Evolutionary conservation across 2,329 filamentous ascomycete species (phyloP).

Genomic region (Chrysoporthe cubensis): DNA sequence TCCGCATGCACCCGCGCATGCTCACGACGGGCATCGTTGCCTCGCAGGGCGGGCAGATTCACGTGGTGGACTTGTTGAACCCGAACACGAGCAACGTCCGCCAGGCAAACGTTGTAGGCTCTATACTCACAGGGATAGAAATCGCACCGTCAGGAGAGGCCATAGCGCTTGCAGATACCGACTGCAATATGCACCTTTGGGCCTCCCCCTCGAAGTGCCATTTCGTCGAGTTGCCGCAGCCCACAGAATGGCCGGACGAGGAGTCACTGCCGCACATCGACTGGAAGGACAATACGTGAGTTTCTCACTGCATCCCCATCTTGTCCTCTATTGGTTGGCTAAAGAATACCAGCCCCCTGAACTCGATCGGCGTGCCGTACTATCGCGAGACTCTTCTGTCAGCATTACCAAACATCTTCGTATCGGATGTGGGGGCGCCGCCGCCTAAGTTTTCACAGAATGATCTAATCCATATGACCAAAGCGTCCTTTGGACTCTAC

Average conservation of each 20-base stretch:
- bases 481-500: slow-evolving; percentile 76
- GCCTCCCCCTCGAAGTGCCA: slow-evolving; percentile 83
- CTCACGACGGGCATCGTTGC: slow-evolving; percentile 93
- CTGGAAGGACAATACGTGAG: slow-evolving; percentile 73
- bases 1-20: slow-evolving; percentile 95
- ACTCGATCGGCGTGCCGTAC: slow-evolving; percentile 86
- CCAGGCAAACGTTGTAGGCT: slow-evolving; percentile 73
- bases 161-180: slow-evolving; percentile 77
- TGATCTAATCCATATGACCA: slow-evolving; percentile 69
- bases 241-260: slow-evolving; percentile 76
- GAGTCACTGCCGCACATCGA: slow-evolving; percentile 64
- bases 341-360: slow-evolving; percentile 66
- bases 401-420: slow-evolving; percentile 82
- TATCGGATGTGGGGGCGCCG: slow-evolving; percentile 85
- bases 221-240: slow-evolving; percentile 80
- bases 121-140: slow-evolving; percentile 78
- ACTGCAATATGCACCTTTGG: slow-evolving; percentile 83
- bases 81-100: slow-evolving; percentile 84
- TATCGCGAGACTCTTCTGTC: slow-evolving; percentile 89
- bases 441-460: slow-evolving; percentile 74
- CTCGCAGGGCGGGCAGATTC: slow-evolving; percentile 89
- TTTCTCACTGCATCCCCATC: slow-evolving; percentile 23
- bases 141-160: slow-evolving; percentile 88
- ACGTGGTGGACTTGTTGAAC: slow-evolving; percentile 95
- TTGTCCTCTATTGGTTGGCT: slow-evolving; percentile 22